Evolutionary conservation across 2,329 filamentous ascomycete species (phyloP), one percentile per base, ranked within the genome.

Genomic region (Talaromyces funiculosus): DNA sequence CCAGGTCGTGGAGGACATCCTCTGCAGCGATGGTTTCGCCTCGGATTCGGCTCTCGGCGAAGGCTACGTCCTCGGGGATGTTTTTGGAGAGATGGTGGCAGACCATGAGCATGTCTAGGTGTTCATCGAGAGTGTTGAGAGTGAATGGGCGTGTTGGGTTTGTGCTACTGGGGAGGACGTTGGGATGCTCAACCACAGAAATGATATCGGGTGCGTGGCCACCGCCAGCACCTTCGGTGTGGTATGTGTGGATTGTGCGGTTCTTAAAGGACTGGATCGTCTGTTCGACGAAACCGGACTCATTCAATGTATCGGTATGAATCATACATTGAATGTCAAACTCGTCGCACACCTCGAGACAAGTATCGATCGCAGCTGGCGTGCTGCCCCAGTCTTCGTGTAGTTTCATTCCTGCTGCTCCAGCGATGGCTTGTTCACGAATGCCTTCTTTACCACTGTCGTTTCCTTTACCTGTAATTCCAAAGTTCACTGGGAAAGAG

Each of bases 91-190:
- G 80, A 71, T 97, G 93, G 75, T 97, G 93, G 80, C 93, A 97
- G 38, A 96, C 91, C 93, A 97, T 97, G 51, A 97, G 80, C 93
- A 97, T 97, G 78, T 97, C 93, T 14, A 97, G 84, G 76, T 97
- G 93, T 76, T 97, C 93, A 71, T 97, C 93, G 0, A 97, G 83
- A 0, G 93, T 97, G 78, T 97, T 97, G 65, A 83, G 81, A 1
- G 93, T 97, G 75, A 87, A 97, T 0, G 93, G 93, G 2, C 92
- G 82, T 1, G 93, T 97, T 0, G 93, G 93, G 73, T 96, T 97
- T 0, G 93, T 97, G 51, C 88, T 93, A 4, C 88, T 91, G 0
- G 93, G 93, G 0, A 97, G 83, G 2, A 97, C 92, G 71, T 97
- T 94, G 53, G 84, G 77, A 69, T 92, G 88, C 74, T 95, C 91